These are phyloP conservation scores for Fraxinus paxiana DNA, from an alignment of 305 asterid species.

Conservation along the genomic window DNA sequence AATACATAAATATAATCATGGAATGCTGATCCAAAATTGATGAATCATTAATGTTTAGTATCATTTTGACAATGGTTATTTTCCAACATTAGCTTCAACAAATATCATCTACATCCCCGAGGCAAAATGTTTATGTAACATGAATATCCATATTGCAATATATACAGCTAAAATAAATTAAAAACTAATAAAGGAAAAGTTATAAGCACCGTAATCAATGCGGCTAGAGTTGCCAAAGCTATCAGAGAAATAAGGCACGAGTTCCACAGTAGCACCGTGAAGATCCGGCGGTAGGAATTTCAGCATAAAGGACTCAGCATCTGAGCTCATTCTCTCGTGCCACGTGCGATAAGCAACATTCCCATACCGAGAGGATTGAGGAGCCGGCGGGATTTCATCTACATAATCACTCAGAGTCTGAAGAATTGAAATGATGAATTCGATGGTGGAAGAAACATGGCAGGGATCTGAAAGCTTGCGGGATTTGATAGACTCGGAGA, in stretches of 20 bases:
- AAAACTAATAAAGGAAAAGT: not conserved
- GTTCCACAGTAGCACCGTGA: conserved; percentile 48
- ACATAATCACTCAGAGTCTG: conserved; percentile 45
- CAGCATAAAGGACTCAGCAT: conserved; percentile 57
- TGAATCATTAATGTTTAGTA: not conserved
- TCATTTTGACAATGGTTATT: not conserved
- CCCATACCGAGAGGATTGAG: conserved; percentile 68
- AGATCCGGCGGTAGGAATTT: conserved; percentile 45
- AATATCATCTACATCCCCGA: not conserved
- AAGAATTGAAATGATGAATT: conserved; percentile 36
- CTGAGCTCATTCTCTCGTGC: conserved; percentile 68
- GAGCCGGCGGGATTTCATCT: conserved; percentile 75
- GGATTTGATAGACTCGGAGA: conserved; percentile 67
- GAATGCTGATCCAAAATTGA: not conserved
- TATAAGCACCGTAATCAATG: conserved; percentile 62
- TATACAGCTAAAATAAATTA: not conserved
- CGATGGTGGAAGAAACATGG: conserved; percentile 49
- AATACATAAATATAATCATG: not conserved
- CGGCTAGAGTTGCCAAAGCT: conserved; percentile 80
- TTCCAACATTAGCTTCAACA: not conserved
- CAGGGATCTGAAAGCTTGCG: conserved; percentile 66
- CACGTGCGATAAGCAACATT: conserved; percentile 68
- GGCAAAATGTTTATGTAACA: not conserved
- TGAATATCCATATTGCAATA: not conserved
- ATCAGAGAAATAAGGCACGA: conserved; percentile 73